Evolutionary conservation across 1,139 yeast genomes (phyloP), one percentile per base, ranked within the genome.

Genomic region (Casaregolazyma lundiana): DNA sequence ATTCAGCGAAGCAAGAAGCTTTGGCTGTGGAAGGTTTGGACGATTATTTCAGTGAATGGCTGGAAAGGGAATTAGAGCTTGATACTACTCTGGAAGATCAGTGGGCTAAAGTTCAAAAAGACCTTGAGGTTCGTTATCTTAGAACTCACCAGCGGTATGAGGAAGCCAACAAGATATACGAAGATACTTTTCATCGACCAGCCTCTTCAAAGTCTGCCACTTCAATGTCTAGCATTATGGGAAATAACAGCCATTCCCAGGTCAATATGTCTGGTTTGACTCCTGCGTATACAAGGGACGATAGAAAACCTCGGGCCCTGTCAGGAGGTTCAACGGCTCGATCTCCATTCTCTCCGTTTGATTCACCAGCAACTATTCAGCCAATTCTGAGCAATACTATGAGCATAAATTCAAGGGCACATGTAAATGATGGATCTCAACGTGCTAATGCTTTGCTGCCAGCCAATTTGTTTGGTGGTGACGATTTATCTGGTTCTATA

Each of bases 91-190:
- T 61, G 8, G 69, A 66, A 43, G 55, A 51, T 6, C 55, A 56
- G 8, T 66, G 70, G 70, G 52, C 54, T 26, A 54, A 54, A 36
- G 56, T 55, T 3, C 69, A 66, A 44, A 63, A 63, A 37, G 60
- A 54, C n/a, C 56, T 66, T 24, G 69, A 64, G 45, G 52, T 59
- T 37, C 51, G 67, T 2, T 66, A 66, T 41, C 52, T 66, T 11
- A 53, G 55, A 36, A 66, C 63, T n/a, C 59, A 61, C 41, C 53
- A 57, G 21, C 55, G 56, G 40, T 65, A 61, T 43, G 61, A 63
- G 39, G 63, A 58, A 16, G 65, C 68, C 1, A 53, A 53, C 13
- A 54, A 52, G 24, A 52, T 56, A 5, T 53, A 58, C 41, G 50
- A 48, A 30, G 54, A 52, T 37, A 54, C 58, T 3, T 38, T 49